Evolutionary conservation across 2,329 filamentous ascomycete genomes (phyloP).

Genomic region (Venturia effusa): DNA sequence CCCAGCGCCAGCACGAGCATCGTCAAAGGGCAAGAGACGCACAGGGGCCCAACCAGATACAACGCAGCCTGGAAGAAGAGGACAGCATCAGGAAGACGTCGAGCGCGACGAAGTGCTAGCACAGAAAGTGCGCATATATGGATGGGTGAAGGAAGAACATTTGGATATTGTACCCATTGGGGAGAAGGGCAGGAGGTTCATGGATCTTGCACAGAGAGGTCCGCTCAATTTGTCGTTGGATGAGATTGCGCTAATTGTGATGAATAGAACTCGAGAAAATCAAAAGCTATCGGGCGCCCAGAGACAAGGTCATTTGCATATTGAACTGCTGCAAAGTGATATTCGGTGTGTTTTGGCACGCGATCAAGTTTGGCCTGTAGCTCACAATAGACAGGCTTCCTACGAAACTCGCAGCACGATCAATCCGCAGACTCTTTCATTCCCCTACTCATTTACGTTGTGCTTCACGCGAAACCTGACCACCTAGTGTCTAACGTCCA

Average conservation of each 20-base stretch:
- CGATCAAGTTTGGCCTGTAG: too few species aligned
- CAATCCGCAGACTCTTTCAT: slow-evolving; percentile 95
- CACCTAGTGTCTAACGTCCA: slow-evolving; percentile 96
- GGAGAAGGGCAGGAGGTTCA: slow-evolving; percentile 78
- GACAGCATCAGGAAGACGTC: slow-evolving; percentile 96
- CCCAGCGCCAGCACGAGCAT: slow-evolving; percentile 58
- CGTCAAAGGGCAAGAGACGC: slow-evolving; percentile 52
- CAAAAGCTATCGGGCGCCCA: slow-evolving; percentile 88
- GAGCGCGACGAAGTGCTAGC: slow-evolving; percentile 92
- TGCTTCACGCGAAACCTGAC: slow-evolving; percentile 87
- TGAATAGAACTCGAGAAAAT: slow-evolving; percentile 78
- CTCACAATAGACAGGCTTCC: slow-evolving; percentile 45
- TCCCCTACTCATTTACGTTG: slow-evolving; percentile 88
- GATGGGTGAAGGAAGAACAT: slow-evolving; percentile 88
- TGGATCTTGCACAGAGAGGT: slow-evolving; percentile 83
- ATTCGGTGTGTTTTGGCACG: slow-evolving; percentile 52
- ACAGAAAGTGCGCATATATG: slow-evolving; percentile 94
- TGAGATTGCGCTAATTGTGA: background rate
- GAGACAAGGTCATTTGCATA: slow-evolving; percentile 97
- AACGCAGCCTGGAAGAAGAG: slow-evolving; percentile 70
- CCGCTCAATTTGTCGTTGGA: slow-evolving; percentile 15
- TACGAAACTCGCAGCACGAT: slow-evolving; percentile 87
- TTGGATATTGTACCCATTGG: slow-evolving; percentile 80
- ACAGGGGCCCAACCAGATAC: slow-evolving; percentile 31
- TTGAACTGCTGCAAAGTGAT: slow-evolving; percentile 99